Base-by-base conservation (phyloP, 2,329 filamentous ascomycete genomes). In the Fonsecaea multimorphosa region DNA sequence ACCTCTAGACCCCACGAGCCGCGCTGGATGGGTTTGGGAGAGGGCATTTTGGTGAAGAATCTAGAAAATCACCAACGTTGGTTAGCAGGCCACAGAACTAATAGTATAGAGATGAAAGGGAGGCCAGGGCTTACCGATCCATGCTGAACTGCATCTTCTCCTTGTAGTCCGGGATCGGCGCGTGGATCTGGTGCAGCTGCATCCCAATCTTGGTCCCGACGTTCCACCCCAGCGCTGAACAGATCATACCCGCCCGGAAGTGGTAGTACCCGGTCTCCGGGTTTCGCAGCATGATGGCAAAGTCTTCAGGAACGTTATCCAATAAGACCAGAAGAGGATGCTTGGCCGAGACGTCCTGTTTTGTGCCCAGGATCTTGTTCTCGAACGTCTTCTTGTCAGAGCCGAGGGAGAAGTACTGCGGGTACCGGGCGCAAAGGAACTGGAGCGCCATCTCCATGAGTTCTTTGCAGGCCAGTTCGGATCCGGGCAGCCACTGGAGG, bases 81-180 rank as follows among this genome's bases (percentile, higher is more conserved):
- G n/a, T n/a, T n/a, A n/a, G n/a, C n/a, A n/a, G n/a, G n/a, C n/a
- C n/a, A n/a, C n/a, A n/a, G n/a, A n/a, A n/a, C n/a, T n/a, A n/a
- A n/a, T n/a, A n/a, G n/a, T n/a, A n/a, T n/a, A n/a, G n/a, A n/a
- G n/a, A n/a, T n/a, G n/a, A n/a, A n/a, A n/a, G 40, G 22, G 14
- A 44, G 24, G 6, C 36, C 5, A 22, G 73, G 34, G 16, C 84
- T 58, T 78, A 92, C 86, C 91, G 84, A 73, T 96, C 91, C 89
- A 96, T 93, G 46, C 90, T 93, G 69, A 92, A 90, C 40, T 90
- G 86, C 90, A 96, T 93, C 80, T 93, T 96, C 75, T 91, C 89
- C 70, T 91, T 91, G 76, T 94, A 96, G 72, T 95, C 91, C 0
- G 92, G 92, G 24, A 96, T 89, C 0, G 85, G 83, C 0, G 78